phyloP scores from a whole-genome alignment of 1,139 yeast species.

The Yamadazyma dendronema region DNA sequence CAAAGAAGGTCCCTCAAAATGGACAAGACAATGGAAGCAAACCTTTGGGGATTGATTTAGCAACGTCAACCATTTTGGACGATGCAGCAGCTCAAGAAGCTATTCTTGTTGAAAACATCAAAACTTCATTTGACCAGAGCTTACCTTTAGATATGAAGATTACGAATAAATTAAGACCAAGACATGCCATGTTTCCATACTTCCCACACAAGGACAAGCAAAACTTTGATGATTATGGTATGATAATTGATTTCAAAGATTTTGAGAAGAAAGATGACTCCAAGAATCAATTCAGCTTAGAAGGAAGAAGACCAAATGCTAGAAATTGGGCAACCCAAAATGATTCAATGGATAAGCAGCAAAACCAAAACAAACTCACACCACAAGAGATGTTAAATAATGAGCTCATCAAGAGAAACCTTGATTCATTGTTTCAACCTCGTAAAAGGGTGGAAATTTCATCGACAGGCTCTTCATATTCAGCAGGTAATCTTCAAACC shows the following conservation, averaged over 20 bases:
- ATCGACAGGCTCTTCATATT: constrained; percentile 19
- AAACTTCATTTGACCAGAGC: constrained; percentile 37
- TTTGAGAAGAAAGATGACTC: constrained; percentile 60
- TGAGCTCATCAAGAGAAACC: constrained; percentile 40
- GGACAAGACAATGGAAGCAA: not conserved
- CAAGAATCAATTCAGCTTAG: constrained; percentile 35
- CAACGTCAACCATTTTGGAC: constrained; percentile 17
- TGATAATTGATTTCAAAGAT: constrained; percentile 60
- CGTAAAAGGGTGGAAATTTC: constrained; percentile 36
- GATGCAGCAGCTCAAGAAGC: constrained; percentile 44
- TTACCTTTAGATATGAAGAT: constrained; percentile 62
- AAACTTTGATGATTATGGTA: constrained; percentile 85
- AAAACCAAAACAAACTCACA: constrained; percentile 30
- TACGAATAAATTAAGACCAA: constrained; percentile 52
- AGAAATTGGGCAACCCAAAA: constrained; percentile 33
- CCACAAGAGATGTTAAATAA: constrained; percentile 47
- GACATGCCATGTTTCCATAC: constrained; percentile 77
- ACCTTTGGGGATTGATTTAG: constrained; percentile 3
- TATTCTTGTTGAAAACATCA: constrained; percentile 39
- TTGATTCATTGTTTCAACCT: constrained; percentile 64
- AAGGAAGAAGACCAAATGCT: constrained; percentile 35
- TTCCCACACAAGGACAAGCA: constrained; percentile 48
- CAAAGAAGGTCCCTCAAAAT: not conserved
- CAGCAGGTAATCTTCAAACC: constrained; percentile 24
- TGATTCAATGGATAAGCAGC: constrained; percentile 20